Evolutionary conservation across 345 rosid species (phyloP), one percentile per base, ranked within the genome.

Genomic region (Turnera subulata): DNA sequence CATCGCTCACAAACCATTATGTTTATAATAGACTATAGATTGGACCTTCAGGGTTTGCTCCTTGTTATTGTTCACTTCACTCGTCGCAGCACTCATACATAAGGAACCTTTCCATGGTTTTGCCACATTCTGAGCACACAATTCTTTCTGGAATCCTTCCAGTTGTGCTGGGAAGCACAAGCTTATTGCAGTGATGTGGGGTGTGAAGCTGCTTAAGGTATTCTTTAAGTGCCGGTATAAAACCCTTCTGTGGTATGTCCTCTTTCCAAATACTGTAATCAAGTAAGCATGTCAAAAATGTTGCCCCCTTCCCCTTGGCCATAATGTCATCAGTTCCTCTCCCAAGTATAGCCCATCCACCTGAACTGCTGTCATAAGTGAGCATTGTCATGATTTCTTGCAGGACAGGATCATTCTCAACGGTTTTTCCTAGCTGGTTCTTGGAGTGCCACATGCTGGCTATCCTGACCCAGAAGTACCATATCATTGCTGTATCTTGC

Each of bases 391-490:
- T 67, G 37, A 67, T 67, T 43, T 62, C 67, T 19, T 20, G 55
- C 67, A 68, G 48, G 11, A 68, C 33, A 0, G 67, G 53, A 39
- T 68, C 73, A 25, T 50, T 44, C 26, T 62, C 73, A 6, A 59
- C n/a, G 23, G 73, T 57, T 15, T 8, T 62, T 11, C 53, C 58
- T 19, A 62, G 63, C 38, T 68, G 67, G 10, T 49, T 40, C 52
- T 68, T 68, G 26, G 73, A 68, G 51, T 53, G 32, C 67, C 62
- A 62, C 63, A 68, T 62, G 67, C 73, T 68, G 26, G 62, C 67
- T 0, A 68, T 44, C 32, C 73, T 33, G 8, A 57, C 62, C 73
- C 73, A 68, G 67, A 68, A 68, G 58, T 42, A 70, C 82, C 82
- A 73, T 11, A 70, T 64, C 21, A 55, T 43, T 14, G 70, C 61